Evolutionary conservation across 2,329 filamentous ascomycete species (phyloP), one percentile per base, ranked within the genome.

Genomic region (Xylaria digitata): DNA sequence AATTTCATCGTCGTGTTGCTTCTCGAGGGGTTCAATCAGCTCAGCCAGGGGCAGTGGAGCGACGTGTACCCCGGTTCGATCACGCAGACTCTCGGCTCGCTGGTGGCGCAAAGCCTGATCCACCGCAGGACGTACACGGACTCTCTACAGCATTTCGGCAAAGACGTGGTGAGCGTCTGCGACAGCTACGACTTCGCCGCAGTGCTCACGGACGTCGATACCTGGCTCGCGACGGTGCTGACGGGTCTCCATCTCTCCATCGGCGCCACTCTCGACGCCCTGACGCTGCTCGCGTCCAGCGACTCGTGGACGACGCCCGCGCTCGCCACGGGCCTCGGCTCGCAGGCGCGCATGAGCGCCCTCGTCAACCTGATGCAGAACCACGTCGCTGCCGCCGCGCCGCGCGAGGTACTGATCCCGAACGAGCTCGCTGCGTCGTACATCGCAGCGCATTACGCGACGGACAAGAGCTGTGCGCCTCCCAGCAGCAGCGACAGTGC

Each of bases 321-420:
- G 0, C 73, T 81, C 2, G 73, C 75, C 1, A 75, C 78, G 0
- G 73, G 75, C 15, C 67, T 80, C 17, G 79, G 79, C 40, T 70
- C 78, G 9, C 78, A 79, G 71, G 62, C 74, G 0, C 75, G 80
- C 62, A 78, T 78, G 73, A 71, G 72, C 0, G 80, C 75, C 55
- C 73, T 81, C 26, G 62, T 80, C 50, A 80, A 80, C 71, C 74
- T 81, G 74, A 81, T 81, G 78, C 78, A 80, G 70, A 73, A 74
- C 61, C 78, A 77, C 63, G 68, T 76, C 2, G 76, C 78, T 0
- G 71, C 77, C 1, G 70, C 76, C 1, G 72, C 78, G 21, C 75
- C 76, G 0, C 74, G 79, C 11, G 80, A 81, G 70, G 75, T 74
- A 1, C 57, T 75, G 6, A 65, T 81, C 3, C 78, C 79, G 0